phyloP scores from a whole-genome alignment of 768 basidiomycete species.

The Dendrothele bispora region DNA sequence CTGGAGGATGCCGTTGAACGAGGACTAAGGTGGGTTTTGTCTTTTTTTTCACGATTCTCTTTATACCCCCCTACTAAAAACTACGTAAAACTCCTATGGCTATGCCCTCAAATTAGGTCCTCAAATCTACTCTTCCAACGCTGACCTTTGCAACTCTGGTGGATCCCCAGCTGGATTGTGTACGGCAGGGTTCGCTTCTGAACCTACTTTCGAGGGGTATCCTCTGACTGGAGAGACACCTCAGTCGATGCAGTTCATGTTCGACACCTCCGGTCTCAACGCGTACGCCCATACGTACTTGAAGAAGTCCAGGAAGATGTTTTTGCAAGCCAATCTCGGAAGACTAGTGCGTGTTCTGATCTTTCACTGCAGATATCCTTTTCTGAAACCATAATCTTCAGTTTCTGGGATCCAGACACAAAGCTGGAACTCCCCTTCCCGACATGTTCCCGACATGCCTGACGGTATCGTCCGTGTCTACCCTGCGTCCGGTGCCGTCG shows the following conservation, averaged over 20 bases:
- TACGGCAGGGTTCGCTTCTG: constrained; percentile 43
- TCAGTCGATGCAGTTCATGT: constrained; percentile 64
- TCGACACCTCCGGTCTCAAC: constrained; percentile 73
- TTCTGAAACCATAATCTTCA: constrained; percentile 18
- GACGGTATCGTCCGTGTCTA: constrained; percentile 76
- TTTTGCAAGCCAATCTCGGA: constrained; percentile 84
- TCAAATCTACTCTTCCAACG: constrained; percentile 75
- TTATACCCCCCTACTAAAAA: too few relatives aligned
- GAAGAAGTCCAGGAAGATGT: constrained; percentile 74
- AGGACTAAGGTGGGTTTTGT: constrained; percentile 73
- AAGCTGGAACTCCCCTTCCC: constrained; percentile 63
- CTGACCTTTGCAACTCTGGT: constrained; percentile 84
- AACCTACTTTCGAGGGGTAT: constrained; percentile 83
- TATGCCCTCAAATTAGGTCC: too few relatives aligned
- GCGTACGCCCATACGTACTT: constrained; percentile 74
- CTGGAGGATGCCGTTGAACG: constrained; percentile 90
- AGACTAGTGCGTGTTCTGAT: constrained; percentile 56
- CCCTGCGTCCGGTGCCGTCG: constrained; percentile 84
- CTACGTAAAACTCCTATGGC: too few relatives aligned
- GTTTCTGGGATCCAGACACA: constrained; percentile 56
- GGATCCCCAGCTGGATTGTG: too few relatives aligned
- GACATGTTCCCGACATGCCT: too few relatives aligned
- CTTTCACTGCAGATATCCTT: constrained; percentile 5
- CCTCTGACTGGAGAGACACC: constrained; percentile 54
- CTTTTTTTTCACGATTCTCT: too few relatives aligned